Evolutionary conservation across 257 asterid species (phyloP).

Genomic region (Scutellaria barbata): DNA sequence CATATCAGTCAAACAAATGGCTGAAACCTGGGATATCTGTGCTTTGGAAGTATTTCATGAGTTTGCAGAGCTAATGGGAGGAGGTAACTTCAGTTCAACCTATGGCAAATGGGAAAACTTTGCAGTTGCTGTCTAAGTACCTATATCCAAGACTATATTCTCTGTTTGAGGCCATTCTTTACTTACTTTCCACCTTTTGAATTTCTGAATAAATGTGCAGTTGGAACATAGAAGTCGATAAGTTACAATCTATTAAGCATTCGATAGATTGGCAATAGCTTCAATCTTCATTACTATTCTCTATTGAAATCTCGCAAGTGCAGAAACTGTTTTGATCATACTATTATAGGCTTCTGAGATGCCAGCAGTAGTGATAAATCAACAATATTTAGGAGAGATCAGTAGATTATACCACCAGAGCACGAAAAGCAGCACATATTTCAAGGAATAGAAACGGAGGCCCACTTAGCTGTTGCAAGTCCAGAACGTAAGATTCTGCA

Average conservation of each 20-base stretch:
- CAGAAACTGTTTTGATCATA: neutral
- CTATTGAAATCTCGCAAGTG: neutral
- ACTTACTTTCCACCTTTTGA: neutral
- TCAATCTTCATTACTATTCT: neutral
- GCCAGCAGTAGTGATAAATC: neutral
- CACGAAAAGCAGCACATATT: conserved; percentile 58
- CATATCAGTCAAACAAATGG: conserved; percentile 52
- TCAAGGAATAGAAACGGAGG: conserved; percentile 69
- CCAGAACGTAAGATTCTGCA: conserved; percentile 55
- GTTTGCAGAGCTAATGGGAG: conserved; percentile 49
- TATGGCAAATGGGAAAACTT: conserved; percentile 54
- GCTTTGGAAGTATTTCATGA: conserved; percentile 49
- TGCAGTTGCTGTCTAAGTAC: conserved; percentile 33
- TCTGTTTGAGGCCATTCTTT: neutral
- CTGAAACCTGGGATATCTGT: conserved; percentile 50
- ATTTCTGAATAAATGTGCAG: conserved; percentile 16
- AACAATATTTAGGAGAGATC: neutral
- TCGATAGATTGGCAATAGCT: neutral
- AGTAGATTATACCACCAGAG: conserved; percentile 36
- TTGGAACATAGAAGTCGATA: neutral
- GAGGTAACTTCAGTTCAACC: conserved; percentile 52
- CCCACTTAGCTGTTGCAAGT: conserved; percentile 63
- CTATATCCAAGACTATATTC: neutral
- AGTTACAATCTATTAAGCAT: neutral
- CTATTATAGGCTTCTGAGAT: neutral